These are phyloP conservation scores for Ligustrum vulgare DNA, from an alignment of 257 asterid genomes.

Conservation along the genomic window DNA sequence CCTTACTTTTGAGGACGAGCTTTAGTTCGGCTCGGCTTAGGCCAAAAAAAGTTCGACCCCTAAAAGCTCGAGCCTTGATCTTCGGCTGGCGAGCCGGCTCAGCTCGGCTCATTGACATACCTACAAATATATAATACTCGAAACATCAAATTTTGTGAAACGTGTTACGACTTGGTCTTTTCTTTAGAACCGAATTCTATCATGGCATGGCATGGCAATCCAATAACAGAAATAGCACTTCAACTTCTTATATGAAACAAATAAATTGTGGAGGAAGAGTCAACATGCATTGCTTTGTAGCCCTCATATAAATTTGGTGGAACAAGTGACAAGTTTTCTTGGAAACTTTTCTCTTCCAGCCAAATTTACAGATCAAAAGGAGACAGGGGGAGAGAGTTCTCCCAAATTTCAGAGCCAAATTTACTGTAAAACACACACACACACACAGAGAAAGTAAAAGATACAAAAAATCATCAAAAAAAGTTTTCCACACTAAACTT, in stretches of 20 bases:
- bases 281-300: constrained; percentile 52
- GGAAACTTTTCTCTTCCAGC: constrained; percentile 40
- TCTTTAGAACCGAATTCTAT: neutral
- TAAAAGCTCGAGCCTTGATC: too few relatives aligned
- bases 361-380: constrained; percentile 39
- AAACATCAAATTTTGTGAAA: too few relatives aligned
- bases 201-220: constrained; percentile 24
- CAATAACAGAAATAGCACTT: neutral
- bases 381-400: constrained; percentile 11
- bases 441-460: neutral
- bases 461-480: neutral
- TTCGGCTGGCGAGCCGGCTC: too few relatives aligned
- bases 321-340: neutral
- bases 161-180: too few relatives aligned
- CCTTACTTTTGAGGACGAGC: too few relatives aligned
- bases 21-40: too few relatives aligned
- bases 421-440: neutral
- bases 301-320: constrained; percentile 27
- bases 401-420: neutral
- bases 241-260: constrained; percentile 19
- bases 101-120: too few relatives aligned
- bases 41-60: too few relatives aligned
- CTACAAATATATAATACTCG: too few relatives aligned
- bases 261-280: constrained; percentile 32
- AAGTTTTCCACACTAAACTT: too few relatives aligned